Base-by-base conservation (phyloP, 2,329 filamentous ascomycete genomes). In the Penicillium sp. region DNA sequence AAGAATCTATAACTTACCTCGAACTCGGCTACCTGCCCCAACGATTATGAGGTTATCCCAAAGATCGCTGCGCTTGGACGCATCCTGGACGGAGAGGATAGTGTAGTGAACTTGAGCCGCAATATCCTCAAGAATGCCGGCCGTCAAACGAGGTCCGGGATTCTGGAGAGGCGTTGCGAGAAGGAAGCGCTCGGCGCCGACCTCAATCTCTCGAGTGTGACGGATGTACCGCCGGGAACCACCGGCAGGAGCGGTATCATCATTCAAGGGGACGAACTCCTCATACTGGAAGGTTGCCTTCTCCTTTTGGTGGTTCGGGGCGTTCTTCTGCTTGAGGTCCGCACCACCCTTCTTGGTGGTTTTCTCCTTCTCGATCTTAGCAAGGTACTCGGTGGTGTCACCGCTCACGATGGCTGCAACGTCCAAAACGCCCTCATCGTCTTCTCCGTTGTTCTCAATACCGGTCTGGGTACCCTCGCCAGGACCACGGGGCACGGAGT, bases 31-130 rank as follows among this genome's bases (percentile, higher is more conserved):
- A 58, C 95, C 95, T 70, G 96, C 96, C 66, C 95, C 95, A 54
- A 96, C 90, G 56, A 99, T 89, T 66, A 96, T 89, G 54, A 99
- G 78, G 60, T 89, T 91, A 69, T 98, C 94, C 95, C 95, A 99
- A 63, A 96, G 89, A 37, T 90, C 84, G 37, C 90, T 88, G 46
- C 95, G 87, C 81, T 92, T 93, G 69, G 90, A 89, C 65, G 92
- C 87, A 62, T 96, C 92, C 47, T 91, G 88, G 24, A 96, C 91
- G 37, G 87, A 86, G 66, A 93, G 88, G 54, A 98, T 87, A 1
- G 91, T 88, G 58, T 89, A 87, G 76, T 96, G 92, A 64, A 98
- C 89, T 40, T 91, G 87, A 55, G 89, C 88, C 24, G 91, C 91
- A 62, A 99, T 91, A 56, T 87, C 87, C 71, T 96, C 91, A 44